phyloP scores from a whole-genome alignment of 768 basidiomycete genomes.

The Strobilomyces confusus region DNA sequence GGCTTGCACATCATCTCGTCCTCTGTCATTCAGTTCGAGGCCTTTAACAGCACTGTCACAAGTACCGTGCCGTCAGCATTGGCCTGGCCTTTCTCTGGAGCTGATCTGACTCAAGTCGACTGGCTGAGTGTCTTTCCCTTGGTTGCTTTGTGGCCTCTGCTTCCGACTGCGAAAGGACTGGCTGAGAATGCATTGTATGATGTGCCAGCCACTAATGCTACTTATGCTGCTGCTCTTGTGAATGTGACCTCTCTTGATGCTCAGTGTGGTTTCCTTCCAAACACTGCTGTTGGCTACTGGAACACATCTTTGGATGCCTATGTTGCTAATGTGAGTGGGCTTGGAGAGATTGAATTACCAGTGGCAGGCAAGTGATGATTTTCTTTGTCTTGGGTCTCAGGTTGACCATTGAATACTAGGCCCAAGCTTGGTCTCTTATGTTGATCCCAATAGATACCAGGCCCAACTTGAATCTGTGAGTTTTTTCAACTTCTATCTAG shows the following conservation, averaged over 20 bases:
- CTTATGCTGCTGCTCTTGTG: not conserved
- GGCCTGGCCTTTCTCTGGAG: not conserved
- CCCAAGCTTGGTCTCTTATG: not conserved
- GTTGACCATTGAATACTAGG: not conserved
- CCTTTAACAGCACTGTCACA: not conserved
- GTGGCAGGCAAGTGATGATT: not conserved
- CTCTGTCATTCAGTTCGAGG: not conserved
- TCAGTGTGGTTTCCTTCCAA: not conserved
- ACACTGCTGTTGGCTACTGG: not conserved
- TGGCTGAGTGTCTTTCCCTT: not conserved
- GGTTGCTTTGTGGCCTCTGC: not conserved
- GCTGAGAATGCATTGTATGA: not conserved
- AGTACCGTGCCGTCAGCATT: not conserved
- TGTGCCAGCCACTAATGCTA: not conserved
- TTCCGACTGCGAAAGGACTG: not conserved
- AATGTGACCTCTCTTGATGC: not conserved
- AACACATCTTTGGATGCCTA: not conserved
- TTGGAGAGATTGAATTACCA: not conserved
- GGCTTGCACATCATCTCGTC: not conserved
- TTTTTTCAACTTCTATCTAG: no score
- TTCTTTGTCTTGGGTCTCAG: no score
- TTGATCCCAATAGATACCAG: no score
- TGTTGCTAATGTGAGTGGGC: slow-evolving; percentile 2
- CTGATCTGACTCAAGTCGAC: not conserved
- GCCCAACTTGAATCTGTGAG: not conserved